Base-by-base conservation (phyloP, 257 asterid genomes). In the Hygrophila difformis region DNA sequence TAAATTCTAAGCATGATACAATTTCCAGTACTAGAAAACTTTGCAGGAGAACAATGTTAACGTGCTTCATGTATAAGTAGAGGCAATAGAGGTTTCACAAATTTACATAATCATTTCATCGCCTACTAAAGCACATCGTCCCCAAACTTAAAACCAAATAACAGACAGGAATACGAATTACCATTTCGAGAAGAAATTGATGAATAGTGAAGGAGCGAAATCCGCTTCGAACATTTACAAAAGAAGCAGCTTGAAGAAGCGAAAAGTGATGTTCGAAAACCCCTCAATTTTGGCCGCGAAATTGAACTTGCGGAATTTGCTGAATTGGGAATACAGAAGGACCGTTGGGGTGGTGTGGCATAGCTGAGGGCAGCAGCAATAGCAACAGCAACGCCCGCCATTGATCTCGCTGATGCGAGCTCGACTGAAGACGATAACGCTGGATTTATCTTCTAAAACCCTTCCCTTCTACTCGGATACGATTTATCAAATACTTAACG, bases 321-420 rank as follows among this genome's bases (percentile, higher is more conserved):
- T 8, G 60, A 16, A 55, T 53, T 71, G 0, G 63, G 65, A 8
- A 58, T 10, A 54, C 8, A 20, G 17, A 59, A 19, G n/a, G 58
- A 60, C 2, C 33, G 61, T 6, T 47, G 58, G 51, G 29, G 59
- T 12, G 59, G 48, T 8, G 43, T 47, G 36, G 62, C n/a, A 44
- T 24, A 39, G 57, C 59, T 18, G 44, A 56, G 64, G 31, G 71
- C 69, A 49, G 50, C 11, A 44, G 75, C 64, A 41, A 59, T 58
- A 62, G 71, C 69, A 49, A 53, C 11, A 44, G 75, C 64, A 41
- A 59, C 61, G 64, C 64, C 74, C 74, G 59, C 81, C 81, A 74
- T 74, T n/a, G n/a, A n/a, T n/a, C n/a, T n/a, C 46, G 62, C 20
- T 48, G 60, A 20, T 13, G 44, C 55, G 28, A 24, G 42, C 18